phyloP scores from a whole-genome alignment of 441 rosid genomes.

The Pelargonium fulgidum region DNA sequence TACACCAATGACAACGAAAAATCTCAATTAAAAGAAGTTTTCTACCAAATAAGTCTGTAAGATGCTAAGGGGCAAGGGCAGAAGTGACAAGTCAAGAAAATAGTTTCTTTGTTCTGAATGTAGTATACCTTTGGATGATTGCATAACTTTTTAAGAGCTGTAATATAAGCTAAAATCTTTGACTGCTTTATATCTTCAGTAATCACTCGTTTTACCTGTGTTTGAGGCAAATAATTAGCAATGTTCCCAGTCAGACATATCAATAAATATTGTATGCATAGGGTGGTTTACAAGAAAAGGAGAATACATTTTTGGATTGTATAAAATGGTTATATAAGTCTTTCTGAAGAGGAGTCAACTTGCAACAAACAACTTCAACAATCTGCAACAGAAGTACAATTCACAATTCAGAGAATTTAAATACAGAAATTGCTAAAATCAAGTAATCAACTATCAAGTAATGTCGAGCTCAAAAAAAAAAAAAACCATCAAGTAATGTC shows the following conservation, averaged over 20 bases:
- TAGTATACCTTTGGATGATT: constrained; percentile 89
- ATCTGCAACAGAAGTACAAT: constrained; percentile 48
- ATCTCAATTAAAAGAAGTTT: too few species aligned
- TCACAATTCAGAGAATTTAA: constrained; percentile 20
- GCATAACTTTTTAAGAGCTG: constrained; percentile 98
- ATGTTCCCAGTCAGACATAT: constrained; percentile 7
- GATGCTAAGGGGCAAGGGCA: too few species aligned
- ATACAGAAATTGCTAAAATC: not conserved
- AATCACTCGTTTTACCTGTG: constrained; percentile 79
- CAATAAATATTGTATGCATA: constrained; percentile 9
- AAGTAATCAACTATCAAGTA: not conserved
- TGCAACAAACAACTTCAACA: constrained; percentile 96
- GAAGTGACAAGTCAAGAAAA: constrained; percentile 10
- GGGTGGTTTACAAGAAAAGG: constrained; percentile 19
- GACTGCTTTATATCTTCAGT: constrained; percentile 72
- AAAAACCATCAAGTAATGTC: not conserved
- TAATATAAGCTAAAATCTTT: constrained; percentile 89
- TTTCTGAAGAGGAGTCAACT: constrained; percentile 83
- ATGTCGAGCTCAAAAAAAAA: not conserved
- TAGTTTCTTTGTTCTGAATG: not conserved
- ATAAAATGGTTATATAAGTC: constrained; percentile 83
- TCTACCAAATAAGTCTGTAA: too few species aligned
- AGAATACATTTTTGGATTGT: constrained; percentile 85
- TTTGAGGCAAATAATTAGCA: constrained; percentile 20
- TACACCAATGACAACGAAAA: too few species aligned